Base-by-base conservation (phyloP, 192 early-diverging fungal genomes). In the Anaeromyces robustus region DNA sequence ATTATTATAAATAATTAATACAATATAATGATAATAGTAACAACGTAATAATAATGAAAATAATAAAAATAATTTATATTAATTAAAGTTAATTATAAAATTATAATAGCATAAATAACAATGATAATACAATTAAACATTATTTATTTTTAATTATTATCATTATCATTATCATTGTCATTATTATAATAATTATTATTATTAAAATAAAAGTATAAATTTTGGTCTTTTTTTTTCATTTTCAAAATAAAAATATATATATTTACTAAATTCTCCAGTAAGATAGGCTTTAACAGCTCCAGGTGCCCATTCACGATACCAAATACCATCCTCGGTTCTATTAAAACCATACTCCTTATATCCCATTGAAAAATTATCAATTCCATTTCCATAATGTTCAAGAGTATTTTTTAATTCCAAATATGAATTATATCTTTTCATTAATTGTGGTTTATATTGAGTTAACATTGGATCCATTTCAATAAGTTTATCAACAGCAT, bases 291-390 rank as follows among this genome's bases (percentile, higher is more conserved):
- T 84, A 16, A 78, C 82, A 16, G 93, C 96, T 77, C 92, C 92
- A 11, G 97, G 97, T 39, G 96, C 96, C 96, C 96, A 98, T 85
- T 98, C 97, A 22, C 95, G 88, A 86, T 97, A 98, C 12, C 87
- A 81, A 77, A 96, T 92, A 28, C 87, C 89, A 12, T 85, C 83
- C 28, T 68, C 52, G 26, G 84, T 85, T 29, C 93, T 87, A 80
- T 92, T 90, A 83, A 98, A 93, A 0, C 97, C 97, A 83, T 93
- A 92, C 29, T 82, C 78, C 80, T 97, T 93, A 81, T 94, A 96
- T 28, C 92, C 92, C 29, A 91, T 89, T 28, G 94, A 90, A 84
- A 95, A 98, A 77, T 87, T 87, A 80, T 96, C 96, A 77, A 93
- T 91, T 32, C 96, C 94, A 52, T 94, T 94, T 9, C 26, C 52